Percentiles rank a stretch among this genome's conserved stretches.
phyloP scores from a whole-genome alignment of 2,329 filamentous ascomycete genomes.

The Cercospora zeae-maydis region DNA sequence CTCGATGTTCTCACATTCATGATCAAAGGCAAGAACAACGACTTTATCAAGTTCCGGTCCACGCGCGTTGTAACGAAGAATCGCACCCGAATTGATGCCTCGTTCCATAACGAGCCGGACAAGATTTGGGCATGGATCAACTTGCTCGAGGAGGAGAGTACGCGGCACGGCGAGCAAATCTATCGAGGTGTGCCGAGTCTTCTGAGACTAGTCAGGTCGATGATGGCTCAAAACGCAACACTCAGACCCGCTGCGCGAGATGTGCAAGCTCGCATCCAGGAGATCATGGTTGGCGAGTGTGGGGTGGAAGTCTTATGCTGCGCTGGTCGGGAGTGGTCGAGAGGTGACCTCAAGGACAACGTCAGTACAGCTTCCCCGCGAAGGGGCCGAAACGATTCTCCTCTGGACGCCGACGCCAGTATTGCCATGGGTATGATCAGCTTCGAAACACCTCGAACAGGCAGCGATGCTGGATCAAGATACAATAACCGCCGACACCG shows the following conservation, averaged over 20 bases:
- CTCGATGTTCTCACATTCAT: constrained; percentile 68
- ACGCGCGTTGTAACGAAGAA: constrained; percentile 49
- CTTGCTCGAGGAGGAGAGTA: constrained; percentile 36
- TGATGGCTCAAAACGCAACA: constrained; percentile 42
- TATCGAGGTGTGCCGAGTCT: constrained; percentile 42
- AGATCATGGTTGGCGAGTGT: constrained; percentile 30
- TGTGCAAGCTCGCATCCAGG: constrained; percentile 39
- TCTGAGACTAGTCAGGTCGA: constrained; percentile 41
- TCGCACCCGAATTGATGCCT: constrained; percentile 53
- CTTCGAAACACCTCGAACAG: constrained; percentile 12
- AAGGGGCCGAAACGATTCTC: constrained; percentile 9
- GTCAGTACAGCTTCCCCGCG: constrained; percentile 7
- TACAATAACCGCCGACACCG: not conserved
- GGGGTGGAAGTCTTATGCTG: constrained; percentile 34
- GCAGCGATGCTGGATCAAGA: constrained; percentile 7
- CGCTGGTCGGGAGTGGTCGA: constrained; percentile 28
- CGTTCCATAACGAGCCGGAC: constrained; percentile 67
- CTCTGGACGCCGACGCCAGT: constrained; percentile 13
- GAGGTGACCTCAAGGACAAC: constrained; percentile 10
- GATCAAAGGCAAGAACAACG: constrained; percentile 62
- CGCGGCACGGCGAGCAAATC: constrained; percentile 30
- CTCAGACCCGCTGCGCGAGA: constrained; percentile 42
- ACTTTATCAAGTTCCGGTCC: constrained; percentile 64
- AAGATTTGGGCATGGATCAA: constrained; percentile 69
- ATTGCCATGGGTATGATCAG: constrained; percentile 19